Base-by-base conservation (phyloP, 805 yeast genomes). In the Debaryomyces prosopidis region DNA sequence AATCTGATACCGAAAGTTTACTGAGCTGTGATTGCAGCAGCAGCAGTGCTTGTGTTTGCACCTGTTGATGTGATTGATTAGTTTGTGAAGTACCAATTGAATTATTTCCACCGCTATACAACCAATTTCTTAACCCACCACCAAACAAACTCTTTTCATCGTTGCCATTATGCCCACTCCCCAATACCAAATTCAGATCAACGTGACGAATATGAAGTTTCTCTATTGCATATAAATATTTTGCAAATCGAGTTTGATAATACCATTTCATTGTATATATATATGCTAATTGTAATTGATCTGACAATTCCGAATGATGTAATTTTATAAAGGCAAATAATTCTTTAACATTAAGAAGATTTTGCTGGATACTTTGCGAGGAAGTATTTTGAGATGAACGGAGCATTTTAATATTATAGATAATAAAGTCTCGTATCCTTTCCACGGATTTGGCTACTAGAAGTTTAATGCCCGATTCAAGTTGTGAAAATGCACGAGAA, bases 201-300 rank as follows among this genome's bases (percentile, higher is more conserved):
- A 85, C 78, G 17, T 66, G 66, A 42, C 75, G 73, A 14, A 84
- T 51, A 36, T 76, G 79, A 47, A 89, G 63, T 52, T 81, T 81
- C 48, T 87, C 87, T 41, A 91, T 65, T 1, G 95, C 82, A 49
- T 84, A 80, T 32, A 84, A 64, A 65, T 90, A 91, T 50, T 90
- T 80, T 14, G 84, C 82, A 58, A 91, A 92, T 53, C 87, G 80
- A 45, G 85, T 78, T 46, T 77, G 74, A 62, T 94, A 94, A 68
- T 92, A 94, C 99, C 99, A 94, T 56, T 80, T 74, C 88, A 94
- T 91, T 2, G 98, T 92, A 57, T 82, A 83, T 15, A 84, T 69
- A 62, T 94, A 94, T 0, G 97, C 98, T 55, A 79, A 78, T 44
- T 82, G 76, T 33, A 94, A 73, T 57, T 89, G 94, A 12, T 69